Percentiles rank a stretch among this genome's conserved stretches.
Evolutionary conservation across 345 rosid genomes (phyloP).

Genomic region (Populus davidiana): DNA sequence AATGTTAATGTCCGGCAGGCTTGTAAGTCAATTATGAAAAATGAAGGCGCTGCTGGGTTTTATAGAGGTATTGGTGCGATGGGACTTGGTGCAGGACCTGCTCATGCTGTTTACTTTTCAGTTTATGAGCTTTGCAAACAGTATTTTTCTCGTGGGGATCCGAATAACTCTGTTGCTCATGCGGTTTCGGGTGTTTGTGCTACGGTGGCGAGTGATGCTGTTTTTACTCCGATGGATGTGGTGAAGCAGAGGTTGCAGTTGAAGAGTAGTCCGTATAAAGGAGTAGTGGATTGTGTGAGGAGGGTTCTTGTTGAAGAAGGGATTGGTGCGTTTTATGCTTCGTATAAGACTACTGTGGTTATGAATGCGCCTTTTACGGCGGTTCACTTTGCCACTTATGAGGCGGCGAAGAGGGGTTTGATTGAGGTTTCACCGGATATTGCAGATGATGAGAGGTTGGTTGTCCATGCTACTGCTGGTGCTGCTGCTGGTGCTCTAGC

Average conservation of each 20-base stretch:
- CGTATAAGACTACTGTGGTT: conserved; percentile 25
- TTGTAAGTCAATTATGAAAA: conserved; percentile 10
- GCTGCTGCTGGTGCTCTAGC: conserved; percentile 30
- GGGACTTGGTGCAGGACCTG: conserved; percentile 31
- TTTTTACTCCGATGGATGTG: conserved; percentile 30
- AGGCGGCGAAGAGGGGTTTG: conserved; percentile 26
- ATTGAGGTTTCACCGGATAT: conserved; percentile 18
- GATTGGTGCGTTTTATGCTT: conserved; percentile 17
- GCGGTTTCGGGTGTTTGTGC: conserved; percentile 26
- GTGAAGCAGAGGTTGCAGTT: conserved; percentile 32
- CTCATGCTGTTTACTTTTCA: conserved; percentile 27
- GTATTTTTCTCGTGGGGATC: conserved; percentile 17
- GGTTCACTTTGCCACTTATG: conserved; percentile 26
- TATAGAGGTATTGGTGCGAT: conserved; percentile 28
- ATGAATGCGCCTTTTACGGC: conserved; percentile 33
- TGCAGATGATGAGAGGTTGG: conserved; percentile 16
- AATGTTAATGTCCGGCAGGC: conserved; percentile 10
- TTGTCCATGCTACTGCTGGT: conserved; percentile 27
- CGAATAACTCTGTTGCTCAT: conserved; percentile 15
- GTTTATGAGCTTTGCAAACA: conserved; percentile 22
- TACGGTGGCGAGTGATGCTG: conserved; percentile 27
- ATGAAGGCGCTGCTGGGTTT: conserved; percentile 21
- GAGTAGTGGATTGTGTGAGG: conserved; percentile 21
- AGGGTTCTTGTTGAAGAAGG: conserved; percentile 22
- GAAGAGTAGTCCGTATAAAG: conserved; percentile 21